These are phyloP conservation scores for Podaxis pistillaris DNA, from an alignment of 768 basidiomycete species.

Conservation along the genomic window DNA sequence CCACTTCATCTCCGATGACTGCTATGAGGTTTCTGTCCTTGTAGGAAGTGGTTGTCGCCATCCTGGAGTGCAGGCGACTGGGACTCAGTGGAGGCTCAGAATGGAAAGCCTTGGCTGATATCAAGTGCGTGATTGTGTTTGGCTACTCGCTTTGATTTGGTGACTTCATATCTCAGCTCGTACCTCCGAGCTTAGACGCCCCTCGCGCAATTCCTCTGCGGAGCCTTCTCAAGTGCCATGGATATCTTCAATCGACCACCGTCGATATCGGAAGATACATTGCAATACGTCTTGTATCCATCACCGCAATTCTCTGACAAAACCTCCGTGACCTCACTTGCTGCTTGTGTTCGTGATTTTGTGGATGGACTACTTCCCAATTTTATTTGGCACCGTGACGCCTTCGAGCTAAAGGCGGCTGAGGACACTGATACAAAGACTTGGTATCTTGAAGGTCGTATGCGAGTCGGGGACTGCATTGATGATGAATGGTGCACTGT, in stretches of 20 bases:
- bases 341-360: constrained; percentile 60
- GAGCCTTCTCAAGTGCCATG: constrained; percentile 30
- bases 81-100: not conserved
- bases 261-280: constrained; percentile 81
- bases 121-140: constrained; percentile 12
- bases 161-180: constrained; percentile 7
- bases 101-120: constrained; percentile 1
- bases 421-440: constrained; percentile 35
- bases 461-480: constrained; percentile 94
- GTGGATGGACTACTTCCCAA: constrained; percentile 52
- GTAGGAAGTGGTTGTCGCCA: constrained; percentile 55
- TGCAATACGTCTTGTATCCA: constrained; percentile 76
- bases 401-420: constrained; percentile 74
- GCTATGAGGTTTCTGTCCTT: constrained; percentile 88
- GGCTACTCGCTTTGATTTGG: not conserved
- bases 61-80: constrained; percentile 22
- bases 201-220: not conserved
- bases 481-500: constrained; percentile 98
- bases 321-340: constrained; percentile 60
- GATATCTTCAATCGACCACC: constrained; percentile 76
- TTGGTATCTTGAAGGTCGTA: constrained; percentile 75
- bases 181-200: not conserved
- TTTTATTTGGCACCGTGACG: constrained; percentile 83
- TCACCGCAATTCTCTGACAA: constrained; percentile 52
- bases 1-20: constrained; percentile 96